Conservation (phyloP, 768 basidiomycete species). For the Leccinum uliginosum region DNA sequence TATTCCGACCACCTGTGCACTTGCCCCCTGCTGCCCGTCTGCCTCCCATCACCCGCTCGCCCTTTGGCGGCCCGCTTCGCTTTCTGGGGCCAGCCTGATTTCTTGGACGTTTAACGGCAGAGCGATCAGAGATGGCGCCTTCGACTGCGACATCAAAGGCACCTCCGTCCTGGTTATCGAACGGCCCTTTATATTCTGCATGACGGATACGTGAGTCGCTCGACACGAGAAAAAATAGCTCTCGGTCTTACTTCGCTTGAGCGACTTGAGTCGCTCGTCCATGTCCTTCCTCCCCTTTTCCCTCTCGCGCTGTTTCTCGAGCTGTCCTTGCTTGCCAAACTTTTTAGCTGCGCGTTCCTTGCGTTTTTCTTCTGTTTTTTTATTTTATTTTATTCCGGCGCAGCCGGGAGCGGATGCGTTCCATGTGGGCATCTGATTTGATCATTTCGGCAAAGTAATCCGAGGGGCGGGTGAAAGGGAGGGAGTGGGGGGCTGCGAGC, state of each 20-base stretch:
- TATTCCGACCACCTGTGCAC: constrained; percentile 31
- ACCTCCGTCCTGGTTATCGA: constrained; percentile 56
- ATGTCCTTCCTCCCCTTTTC: constrained; percentile 88
- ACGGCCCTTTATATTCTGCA: constrained; percentile 77
- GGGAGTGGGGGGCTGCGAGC: constrained; percentile 72
- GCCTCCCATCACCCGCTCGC: constrained; percentile 37
- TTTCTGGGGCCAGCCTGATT: constrained; percentile 24
- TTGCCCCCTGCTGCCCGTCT: constrained; percentile 8
- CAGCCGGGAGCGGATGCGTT: constrained; percentile 84
- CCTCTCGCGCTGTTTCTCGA: constrained; percentile 89
- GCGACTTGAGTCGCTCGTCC: constrained; percentile 76
- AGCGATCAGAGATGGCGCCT: constrained; percentile 76
- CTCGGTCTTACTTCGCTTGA: constrained; percentile 73
- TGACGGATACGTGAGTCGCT: constrained; percentile 1
- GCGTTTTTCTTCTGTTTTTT: constrained; percentile 86
- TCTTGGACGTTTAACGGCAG: constrained; percentile 52
- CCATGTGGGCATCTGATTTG: constrained; percentile 96
- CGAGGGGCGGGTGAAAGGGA: constrained; percentile 85
- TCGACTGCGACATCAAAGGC: constrained; percentile 90
- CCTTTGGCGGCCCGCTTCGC: constrained; percentile 32
- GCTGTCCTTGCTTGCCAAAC: constrained; percentile 96
- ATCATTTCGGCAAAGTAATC: constrained; percentile 99
- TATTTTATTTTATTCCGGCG: constrained; percentile 85
- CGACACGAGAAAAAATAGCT: neutral
- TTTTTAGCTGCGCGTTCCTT: constrained; percentile 95